These are phyloP conservation scores for Metarhizium rileyi DNA, from an alignment of 2,329 filamentous ascomycete species.

Conservation along the genomic window DNA sequence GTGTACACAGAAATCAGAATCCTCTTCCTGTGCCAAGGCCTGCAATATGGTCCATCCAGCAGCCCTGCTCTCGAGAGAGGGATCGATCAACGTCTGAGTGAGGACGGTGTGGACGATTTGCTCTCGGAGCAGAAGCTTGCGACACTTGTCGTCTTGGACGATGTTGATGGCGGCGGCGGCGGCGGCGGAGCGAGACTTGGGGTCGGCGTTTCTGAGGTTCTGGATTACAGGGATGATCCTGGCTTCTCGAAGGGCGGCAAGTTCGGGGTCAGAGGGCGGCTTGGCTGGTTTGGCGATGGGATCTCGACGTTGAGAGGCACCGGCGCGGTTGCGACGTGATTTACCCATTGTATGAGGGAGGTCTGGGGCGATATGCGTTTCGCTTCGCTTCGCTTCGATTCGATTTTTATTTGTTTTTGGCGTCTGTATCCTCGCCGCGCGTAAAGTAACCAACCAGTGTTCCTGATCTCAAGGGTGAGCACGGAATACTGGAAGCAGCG, in stretches of 20 bases:
- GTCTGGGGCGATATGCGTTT: too few species aligned
- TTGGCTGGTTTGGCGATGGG: conserved; percentile 50
- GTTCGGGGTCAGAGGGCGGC: conserved; percentile 52
- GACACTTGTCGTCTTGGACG: conserved; percentile 50
- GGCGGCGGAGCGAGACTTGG: conserved; percentile 48
- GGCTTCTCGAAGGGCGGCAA: conserved; percentile 51
- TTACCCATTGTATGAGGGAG: conserved; percentile 41
- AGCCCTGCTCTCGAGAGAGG: conserved; percentile 51
- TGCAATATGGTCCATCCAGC: conserved; percentile 60
- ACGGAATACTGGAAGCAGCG: neutral
- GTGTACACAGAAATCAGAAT: conserved; percentile 57
- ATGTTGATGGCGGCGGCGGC: conserved; percentile 51
- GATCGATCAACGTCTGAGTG: conserved; percentile 54
- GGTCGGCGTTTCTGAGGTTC: conserved; percentile 48
- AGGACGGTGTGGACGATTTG: conserved; percentile 55
- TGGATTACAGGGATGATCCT: conserved; percentile 54
- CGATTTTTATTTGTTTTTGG: neutral
- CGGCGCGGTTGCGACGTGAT: conserved; percentile 43
- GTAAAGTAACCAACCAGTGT: too few species aligned
- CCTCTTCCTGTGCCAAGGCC: conserved; percentile 52
- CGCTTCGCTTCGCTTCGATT: neutral
- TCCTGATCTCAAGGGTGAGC: neutral
- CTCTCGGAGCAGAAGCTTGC: conserved; percentile 56
- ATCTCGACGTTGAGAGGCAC: conserved; percentile 38
- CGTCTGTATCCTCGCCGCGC: too few species aligned